These are phyloP conservation scores for Crataegus laevigata DNA, from an alignment of 306 rosid genomes.

Conservation along the genomic window DNA sequence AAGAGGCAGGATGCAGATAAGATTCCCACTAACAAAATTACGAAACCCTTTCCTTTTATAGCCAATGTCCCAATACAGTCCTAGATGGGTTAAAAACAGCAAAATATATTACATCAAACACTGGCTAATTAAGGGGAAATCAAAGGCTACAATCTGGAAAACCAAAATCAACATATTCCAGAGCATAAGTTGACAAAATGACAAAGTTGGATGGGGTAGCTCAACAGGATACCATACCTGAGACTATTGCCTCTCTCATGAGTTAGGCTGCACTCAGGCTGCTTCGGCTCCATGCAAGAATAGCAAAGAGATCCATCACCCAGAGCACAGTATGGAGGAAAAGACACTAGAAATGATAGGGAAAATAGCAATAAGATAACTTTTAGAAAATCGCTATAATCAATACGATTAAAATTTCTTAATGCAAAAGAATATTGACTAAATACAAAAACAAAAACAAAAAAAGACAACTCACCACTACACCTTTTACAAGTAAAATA, in stretches of 20 bases:
- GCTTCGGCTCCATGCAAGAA: constrained; percentile 57
- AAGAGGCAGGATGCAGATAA: background rate
- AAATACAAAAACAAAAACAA: background rate
- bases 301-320: constrained; percentile 64
- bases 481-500: constrained; percentile 74
- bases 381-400: background rate
- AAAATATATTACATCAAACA: background rate
- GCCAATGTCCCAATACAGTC: background rate
- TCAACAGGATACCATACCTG: constrained; percentile 42
- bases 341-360: constrained; percentile 43
- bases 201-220: background rate
- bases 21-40: background rate
- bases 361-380: constrained; percentile 9
- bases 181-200: background rate
- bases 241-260: constrained; percentile 32
- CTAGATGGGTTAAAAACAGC: background rate
- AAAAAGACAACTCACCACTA: constrained; percentile 43
- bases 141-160: background rate
- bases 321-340: constrained; percentile 60
- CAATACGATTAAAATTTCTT: constrained; percentile 9
- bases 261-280: constrained; percentile 35
- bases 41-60: background rate
- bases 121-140: background rate
- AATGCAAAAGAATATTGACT: background rate
- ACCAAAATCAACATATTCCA: background rate